These are phyloP conservation scores for Phytophthora pistaciae DNA, from an alignment of 352 stramenopile genomes.

Conservation along the genomic window DNA sequence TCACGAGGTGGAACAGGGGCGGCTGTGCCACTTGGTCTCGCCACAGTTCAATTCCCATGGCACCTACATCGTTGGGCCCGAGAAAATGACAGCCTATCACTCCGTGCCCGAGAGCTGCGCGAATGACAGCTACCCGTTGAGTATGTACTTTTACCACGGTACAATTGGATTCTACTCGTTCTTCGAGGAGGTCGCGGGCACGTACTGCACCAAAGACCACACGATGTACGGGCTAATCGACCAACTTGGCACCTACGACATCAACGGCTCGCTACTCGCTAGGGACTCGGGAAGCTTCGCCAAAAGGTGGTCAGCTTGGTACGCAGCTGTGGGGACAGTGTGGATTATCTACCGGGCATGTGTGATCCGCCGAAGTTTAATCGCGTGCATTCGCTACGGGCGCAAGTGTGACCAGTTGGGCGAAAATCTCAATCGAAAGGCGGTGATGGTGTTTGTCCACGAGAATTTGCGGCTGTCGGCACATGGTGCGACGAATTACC, in stretches of 20 bases:
- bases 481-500: constrained; percentile 34
- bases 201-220: background rate
- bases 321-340: constrained; percentile 1
- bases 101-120: background rate
- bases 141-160: constrained; percentile 3
- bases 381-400: constrained; percentile 22
- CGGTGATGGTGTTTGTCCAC: constrained; percentile 31
- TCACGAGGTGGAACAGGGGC: background rate
- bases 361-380: constrained; percentile 21
- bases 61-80: background rate
- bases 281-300: background rate
- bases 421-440: constrained; percentile 10
- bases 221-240: constrained; percentile 1
- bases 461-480: constrained; percentile 31
- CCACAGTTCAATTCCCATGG: background rate
- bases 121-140: background rate
- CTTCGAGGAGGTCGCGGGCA: background rate
- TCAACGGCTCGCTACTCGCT: background rate
- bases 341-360: constrained; percentile 16
- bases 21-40: background rate
- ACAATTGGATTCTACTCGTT: constrained; percentile 1
- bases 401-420: background rate
- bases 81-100: background rate
- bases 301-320: constrained; percentile 10
- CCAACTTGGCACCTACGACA: background rate